Conservation (phyloP, 345 rosid genomes). For the Eucalyptus sp. region DNA sequence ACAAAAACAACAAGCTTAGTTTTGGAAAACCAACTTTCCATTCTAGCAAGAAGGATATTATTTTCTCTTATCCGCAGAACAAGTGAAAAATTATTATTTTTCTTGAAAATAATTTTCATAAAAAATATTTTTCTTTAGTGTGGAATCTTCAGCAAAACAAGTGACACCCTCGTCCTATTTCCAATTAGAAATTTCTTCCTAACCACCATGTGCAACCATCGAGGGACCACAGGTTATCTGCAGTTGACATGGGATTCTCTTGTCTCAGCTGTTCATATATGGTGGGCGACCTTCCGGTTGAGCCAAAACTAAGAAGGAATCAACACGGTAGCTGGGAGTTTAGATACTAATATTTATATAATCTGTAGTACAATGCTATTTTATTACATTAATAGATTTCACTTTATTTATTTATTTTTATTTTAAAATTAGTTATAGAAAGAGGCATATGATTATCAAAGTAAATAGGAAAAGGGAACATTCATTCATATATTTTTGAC, state of each 20-base stretch:
- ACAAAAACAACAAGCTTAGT: no score
- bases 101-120: no score
- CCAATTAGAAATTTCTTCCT: conserved; percentile 63
- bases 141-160: no score
- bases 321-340: background rate
- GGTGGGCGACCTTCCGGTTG: conserved; percentile 83
- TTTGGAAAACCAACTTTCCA: no score
- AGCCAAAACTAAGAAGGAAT: background rate
- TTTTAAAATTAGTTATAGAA: no score
- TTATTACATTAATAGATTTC: background rate
- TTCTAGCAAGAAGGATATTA: no score
- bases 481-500: background rate
- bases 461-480: background rate
- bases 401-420: no score
- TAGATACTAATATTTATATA: no score
- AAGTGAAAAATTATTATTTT: no score
- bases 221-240: conserved; percentile 58
- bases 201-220: conserved; percentile 88
- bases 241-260: conserved; percentile 79
- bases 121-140: no score
- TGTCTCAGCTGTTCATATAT: conserved; percentile 54
- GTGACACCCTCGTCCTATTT: conserved; percentile 42
- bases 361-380: background rate
- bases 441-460: background rate
- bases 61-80: no score